phyloP scores from a whole-genome alignment of 2,329 filamentous ascomycete species.

The Colletotrichum destructivum region DNA sequence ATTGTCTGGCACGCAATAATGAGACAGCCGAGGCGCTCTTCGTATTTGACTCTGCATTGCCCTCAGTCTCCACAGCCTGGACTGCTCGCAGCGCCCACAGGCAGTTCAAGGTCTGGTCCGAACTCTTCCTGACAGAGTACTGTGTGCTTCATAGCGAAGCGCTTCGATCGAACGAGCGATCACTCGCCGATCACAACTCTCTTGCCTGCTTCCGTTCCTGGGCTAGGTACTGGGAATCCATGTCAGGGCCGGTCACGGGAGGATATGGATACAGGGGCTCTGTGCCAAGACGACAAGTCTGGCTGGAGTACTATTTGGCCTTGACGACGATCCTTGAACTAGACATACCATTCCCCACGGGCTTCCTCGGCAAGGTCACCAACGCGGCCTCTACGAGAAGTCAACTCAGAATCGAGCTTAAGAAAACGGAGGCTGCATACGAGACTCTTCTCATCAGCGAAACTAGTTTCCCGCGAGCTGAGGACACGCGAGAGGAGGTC shows the following conservation, averaged over 20 bases:
- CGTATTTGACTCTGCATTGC: slow-evolving; percentile 76
- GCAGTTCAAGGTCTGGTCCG: slow-evolving; percentile 84
- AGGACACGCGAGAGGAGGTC: slow-evolving; percentile 82
- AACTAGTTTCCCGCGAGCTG: slow-evolving; percentile 87
- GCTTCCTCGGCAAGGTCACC: slow-evolving; percentile 55
- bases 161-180: slow-evolving; percentile 65
- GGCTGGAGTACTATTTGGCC: slow-evolving; percentile 87
- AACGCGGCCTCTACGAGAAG: slow-evolving; percentile 69
- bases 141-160: slow-evolving; percentile 78
- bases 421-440: slow-evolving; percentile 83
- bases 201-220: slow-evolving; percentile 76
- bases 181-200: slow-evolving; percentile 67
- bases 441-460: slow-evolving; percentile 84
- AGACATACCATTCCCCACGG: slow-evolving; percentile 72
- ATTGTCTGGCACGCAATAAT: slow-evolving; percentile 66
- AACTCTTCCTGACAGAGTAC: slow-evolving; percentile 81
- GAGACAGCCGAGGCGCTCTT: slow-evolving; percentile 72
- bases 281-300: slow-evolving; percentile 78
- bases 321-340: slow-evolving; percentile 83
- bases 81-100: slow-evolving; percentile 67
- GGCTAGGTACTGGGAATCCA: slow-evolving; percentile 77
- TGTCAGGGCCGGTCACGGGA: slow-evolving; percentile 63
- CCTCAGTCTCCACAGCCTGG: slow-evolving; percentile 71
- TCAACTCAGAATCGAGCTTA: slow-evolving; percentile 82
- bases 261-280: slow-evolving; percentile 72